phyloP scores from a whole-genome alignment of 768 basidiomycete species.

The Kwoniella sp. region DNA sequence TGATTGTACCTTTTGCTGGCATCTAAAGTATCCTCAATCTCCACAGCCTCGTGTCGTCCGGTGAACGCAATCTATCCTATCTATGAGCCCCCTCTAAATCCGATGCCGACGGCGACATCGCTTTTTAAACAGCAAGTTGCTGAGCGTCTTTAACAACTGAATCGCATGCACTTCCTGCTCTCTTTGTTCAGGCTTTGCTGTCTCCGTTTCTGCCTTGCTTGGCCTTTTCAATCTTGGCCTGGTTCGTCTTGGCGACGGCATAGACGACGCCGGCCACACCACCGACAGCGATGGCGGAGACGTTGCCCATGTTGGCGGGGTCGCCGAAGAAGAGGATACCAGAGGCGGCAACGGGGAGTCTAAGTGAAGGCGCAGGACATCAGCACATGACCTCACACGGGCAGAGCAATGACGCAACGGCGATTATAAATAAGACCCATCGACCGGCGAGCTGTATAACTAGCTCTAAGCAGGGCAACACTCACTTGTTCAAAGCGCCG shows the following conservation, averaged over 20 bases:
- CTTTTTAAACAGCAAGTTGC: no score
- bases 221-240: slow-evolving; percentile 72
- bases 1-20: no score
- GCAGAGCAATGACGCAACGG: not conserved
- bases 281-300: slow-evolving; percentile 81
- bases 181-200: slow-evolving; percentile 31
- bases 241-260: slow-evolving; percentile 91
- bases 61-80: no score
- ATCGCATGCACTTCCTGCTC: no score
- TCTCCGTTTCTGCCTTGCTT: slow-evolving; percentile 42
- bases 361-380: slow-evolving; percentile 18
- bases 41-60: no score
- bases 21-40: no score
- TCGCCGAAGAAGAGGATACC: slow-evolving; percentile 86
- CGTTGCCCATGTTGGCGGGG: slow-evolving; percentile 79
- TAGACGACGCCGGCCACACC: slow-evolving; percentile 92
- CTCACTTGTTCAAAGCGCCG: slow-evolving; percentile 84
- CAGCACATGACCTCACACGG: not conserved
- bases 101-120: no score
- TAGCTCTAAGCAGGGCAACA: not conserved
- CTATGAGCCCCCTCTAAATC: no score
- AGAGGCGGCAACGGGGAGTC: slow-evolving; percentile 92
- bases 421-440: no score
- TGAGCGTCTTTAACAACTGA: no score
- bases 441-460: no score